Evolutionary conservation across 2,329 filamentous ascomycete genomes (phyloP).

Genomic region (Nothophaeocryptopus gaeumannii): DNA sequence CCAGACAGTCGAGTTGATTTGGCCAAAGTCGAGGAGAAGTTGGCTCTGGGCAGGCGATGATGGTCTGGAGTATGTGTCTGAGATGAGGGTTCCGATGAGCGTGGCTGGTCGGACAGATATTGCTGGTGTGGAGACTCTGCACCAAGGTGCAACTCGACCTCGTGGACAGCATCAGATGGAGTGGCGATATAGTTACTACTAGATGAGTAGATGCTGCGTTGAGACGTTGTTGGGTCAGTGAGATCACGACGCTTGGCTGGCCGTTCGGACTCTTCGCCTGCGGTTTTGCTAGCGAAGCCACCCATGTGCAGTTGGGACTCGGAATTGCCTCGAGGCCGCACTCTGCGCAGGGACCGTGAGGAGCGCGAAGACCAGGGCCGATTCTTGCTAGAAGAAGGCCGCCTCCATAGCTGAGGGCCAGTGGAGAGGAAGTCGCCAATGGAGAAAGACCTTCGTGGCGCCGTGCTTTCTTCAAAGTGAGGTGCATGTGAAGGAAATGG

Average conservation of each 20-base stretch:
- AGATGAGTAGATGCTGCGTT: slow-evolving; percentile 28
- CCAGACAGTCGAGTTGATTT: slow-evolving; percentile 49
- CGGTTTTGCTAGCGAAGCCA: slow-evolving; percentile 36
- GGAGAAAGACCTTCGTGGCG: slow-evolving; percentile 50
- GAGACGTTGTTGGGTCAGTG: slow-evolving; percentile 23
- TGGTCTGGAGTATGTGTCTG: slow-evolving; percentile 20
- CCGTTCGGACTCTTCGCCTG: slow-evolving; percentile 35
- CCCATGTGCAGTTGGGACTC: slow-evolving; percentile 39
- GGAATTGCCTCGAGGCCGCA: slow-evolving; percentile 27
- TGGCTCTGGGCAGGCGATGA: slow-evolving; percentile 18
- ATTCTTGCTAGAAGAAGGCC: slow-evolving; percentile 37
- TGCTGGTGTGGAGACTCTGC: slow-evolving; percentile 18
- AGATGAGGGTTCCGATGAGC: slow-evolving; percentile 11
- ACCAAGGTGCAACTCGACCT: slow-evolving; percentile 27
- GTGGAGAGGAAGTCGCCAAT: slow-evolving; percentile 45
- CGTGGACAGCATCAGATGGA: slow-evolving; percentile 11
- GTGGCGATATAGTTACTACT: slow-evolving; percentile 16
- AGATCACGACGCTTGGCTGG: slow-evolving; percentile 40
- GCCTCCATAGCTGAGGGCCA: slow-evolving; percentile 39
- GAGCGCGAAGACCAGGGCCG: slow-evolving; percentile 25
- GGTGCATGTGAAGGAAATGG: slow-evolving; percentile 23
- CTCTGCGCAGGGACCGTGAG: slow-evolving; percentile 28
- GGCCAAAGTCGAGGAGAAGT: slow-evolving; percentile 10
- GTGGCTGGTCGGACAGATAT: slow-evolving; percentile 15
- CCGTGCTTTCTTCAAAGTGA: slow-evolving; percentile 29